Conservation (phyloP, 768 basidiomycete species). For the Russula emetica region DNA sequence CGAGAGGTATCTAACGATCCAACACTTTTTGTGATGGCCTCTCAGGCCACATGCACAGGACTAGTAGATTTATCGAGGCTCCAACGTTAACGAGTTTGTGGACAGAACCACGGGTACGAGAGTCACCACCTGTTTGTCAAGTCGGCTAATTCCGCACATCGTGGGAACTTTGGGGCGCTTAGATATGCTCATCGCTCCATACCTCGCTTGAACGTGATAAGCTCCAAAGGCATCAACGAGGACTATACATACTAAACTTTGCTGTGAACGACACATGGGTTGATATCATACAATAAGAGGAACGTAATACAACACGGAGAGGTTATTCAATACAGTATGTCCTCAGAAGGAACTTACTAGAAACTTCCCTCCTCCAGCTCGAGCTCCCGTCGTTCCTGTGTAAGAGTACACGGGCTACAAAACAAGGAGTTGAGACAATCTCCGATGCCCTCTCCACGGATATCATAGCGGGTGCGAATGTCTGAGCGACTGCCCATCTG, state of each 20-base stretch:
- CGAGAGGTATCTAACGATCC: neutral
- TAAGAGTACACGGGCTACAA: constrained; percentile 47
- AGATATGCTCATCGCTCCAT: neutral
- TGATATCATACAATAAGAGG: neutral
- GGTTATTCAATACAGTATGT: neutral
- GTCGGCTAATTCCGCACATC: too few relatives aligned
- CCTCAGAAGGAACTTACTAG: neutral
- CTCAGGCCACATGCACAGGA: neutral
- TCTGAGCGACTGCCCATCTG: constrained; percentile 38
- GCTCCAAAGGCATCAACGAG: neutral
- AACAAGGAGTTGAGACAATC: constrained; percentile 43
- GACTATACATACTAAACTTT: neutral
- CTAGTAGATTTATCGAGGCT: neutral
- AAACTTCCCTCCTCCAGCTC: constrained; percentile 45
- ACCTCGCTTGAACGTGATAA: neutral
- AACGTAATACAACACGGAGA: neutral
- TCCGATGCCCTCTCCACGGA: constrained; percentile 41
- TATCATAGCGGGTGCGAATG: constrained; percentile 43
- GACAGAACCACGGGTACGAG: neutral
- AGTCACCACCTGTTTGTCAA: too few relatives aligned
- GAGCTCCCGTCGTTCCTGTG: constrained; percentile 47
- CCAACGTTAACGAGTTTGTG: neutral
- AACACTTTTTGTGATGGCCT: neutral
- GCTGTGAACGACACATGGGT: neutral
- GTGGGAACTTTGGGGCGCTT: constrained; percentile 8